phyloP scores from a whole-genome alignment of 2,329 filamentous ascomycete genomes.

The Waltergamsia citrina region DNA sequence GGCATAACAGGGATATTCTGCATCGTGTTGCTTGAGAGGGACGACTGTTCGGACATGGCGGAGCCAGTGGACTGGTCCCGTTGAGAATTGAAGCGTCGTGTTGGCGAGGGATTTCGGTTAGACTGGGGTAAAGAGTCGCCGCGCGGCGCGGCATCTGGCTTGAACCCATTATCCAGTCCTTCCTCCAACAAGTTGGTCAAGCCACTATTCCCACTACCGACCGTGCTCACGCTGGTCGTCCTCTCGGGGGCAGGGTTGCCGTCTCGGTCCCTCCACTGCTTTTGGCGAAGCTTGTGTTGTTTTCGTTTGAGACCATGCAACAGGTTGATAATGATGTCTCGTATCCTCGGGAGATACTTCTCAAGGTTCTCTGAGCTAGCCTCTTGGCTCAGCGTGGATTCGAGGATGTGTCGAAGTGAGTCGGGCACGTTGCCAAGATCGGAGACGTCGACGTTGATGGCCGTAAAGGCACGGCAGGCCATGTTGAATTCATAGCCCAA shows the following conservation, averaged over 20 bases:
- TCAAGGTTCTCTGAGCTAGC: conserved; percentile 90
- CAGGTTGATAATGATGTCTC: conserved; percentile 97
- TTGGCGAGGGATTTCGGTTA: conserved; percentile 28
- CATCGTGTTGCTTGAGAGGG: conserved; percentile 64
- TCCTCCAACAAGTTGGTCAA: conserved; percentile 52
- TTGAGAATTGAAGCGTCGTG: conserved; percentile 32
- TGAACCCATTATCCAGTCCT: conserved; percentile 44
- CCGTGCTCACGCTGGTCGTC: conserved; percentile 49
- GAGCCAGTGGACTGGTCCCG: conserved; percentile 44
- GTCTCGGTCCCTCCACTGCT: conserved; percentile 48
- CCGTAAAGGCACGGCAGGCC: conserved; percentile 90
- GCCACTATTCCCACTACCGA: conserved; percentile 44
- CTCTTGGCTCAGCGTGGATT: conserved; percentile 93
- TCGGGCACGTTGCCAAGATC: conserved; percentile 96
- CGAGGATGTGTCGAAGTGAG: conserved; percentile 77
- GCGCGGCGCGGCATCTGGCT: conserved; percentile 24
- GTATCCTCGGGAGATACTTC: conserved; percentile 84
- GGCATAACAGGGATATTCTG: conserved; percentile 68
- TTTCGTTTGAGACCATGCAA: conserved; percentile 95
- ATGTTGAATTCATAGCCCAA: conserved; percentile 99
- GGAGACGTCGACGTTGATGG: conserved; percentile 90
- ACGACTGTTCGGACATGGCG: conserved; percentile 50
- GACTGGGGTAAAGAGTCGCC: conserved; percentile 14
- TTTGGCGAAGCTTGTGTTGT: conserved; percentile 74
- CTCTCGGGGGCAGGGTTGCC: conserved; percentile 33